Conservation (phyloP, 345 rosid genomes). For the Eucalyptus cladocalyx region DNA sequence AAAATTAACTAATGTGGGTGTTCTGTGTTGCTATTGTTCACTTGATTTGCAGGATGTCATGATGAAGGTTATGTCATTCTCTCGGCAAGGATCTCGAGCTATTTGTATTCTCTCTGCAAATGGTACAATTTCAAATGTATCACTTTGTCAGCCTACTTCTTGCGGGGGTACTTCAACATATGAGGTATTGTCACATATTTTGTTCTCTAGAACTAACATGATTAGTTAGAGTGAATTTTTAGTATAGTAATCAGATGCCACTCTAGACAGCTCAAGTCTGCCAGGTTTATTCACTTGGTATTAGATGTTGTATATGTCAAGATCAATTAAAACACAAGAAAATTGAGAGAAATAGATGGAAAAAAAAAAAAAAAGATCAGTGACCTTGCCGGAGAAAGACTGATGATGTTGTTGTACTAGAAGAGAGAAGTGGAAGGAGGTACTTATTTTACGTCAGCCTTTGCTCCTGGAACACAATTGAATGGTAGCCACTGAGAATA, state of each 20-base stretch:
- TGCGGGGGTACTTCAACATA: slow-evolving; percentile 91
- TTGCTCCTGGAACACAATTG: neutral
- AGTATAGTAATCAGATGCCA: neutral
- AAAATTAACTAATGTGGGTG: neutral
- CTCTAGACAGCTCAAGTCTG: neutral
- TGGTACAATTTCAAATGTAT: slow-evolving; percentile 81
- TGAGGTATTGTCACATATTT: slow-evolving; percentile 40
- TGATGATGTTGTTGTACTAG: neutral
- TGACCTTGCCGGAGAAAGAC: neutral
- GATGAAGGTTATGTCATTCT: slow-evolving; percentile 87
- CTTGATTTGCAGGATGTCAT: slow-evolving; percentile 55
- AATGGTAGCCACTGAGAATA: neutral
- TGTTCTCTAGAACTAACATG: neutral
- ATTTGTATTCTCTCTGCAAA: slow-evolving; percentile 83
- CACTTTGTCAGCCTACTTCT: slow-evolving; percentile 71
- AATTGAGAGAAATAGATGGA: neutral
- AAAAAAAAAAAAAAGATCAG: neutral
- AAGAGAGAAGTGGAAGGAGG: neutral
- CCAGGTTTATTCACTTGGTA: neutral
- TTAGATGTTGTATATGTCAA: neutral
- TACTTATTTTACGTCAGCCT: neutral
- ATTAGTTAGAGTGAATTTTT: neutral
- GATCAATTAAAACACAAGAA: neutral
- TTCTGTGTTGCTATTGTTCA: neutral
- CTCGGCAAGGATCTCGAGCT: slow-evolving; percentile 78